Conservation (phyloP, 2,329 filamentous ascomycete species). For the Claviceps monticola region DNA sequence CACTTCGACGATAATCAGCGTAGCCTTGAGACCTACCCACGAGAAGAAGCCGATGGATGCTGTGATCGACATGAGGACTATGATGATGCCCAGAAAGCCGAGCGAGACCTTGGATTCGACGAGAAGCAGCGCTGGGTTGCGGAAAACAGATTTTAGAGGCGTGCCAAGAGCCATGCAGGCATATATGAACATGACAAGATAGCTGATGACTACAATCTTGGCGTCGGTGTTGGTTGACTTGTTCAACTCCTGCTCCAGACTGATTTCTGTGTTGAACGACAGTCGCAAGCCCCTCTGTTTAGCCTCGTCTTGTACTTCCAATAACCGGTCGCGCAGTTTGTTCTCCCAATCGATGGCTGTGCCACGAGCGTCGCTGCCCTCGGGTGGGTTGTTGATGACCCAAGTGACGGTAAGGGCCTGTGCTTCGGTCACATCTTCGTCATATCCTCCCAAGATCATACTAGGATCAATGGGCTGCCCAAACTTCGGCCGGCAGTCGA, state of each 20-base stretch:
- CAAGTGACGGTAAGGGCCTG: constrained; percentile 79
- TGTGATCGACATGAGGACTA: constrained; percentile 93
- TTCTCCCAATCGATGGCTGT: constrained; percentile 83
- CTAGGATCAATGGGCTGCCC: constrained; percentile 76
- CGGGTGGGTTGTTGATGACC: constrained; percentile 79
- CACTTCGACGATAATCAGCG: constrained; percentile 93
- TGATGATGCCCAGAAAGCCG: constrained; percentile 85
- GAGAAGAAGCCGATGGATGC: constrained; percentile 93
- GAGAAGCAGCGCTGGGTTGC: constrained; percentile 69
- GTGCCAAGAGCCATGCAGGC: constrained; percentile 86
- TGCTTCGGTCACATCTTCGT: constrained; percentile 54
- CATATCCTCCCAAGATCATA: constrained; percentile 74
- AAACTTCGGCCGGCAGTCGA: constrained; percentile 76
- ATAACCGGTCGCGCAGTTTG: constrained; percentile 57
- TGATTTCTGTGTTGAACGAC: constrained; percentile 92
- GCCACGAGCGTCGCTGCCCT: constrained; percentile 55
- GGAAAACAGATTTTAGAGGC: constrained; percentile 62
- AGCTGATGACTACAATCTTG: constrained; percentile 91
- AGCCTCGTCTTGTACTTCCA: constrained; percentile 72
- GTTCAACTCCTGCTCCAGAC: constrained; percentile 88
- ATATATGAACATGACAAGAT: constrained; percentile 97
- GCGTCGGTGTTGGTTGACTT: constrained; percentile 98
- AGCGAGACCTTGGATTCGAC: constrained; percentile 96
- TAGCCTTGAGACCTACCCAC: constrained; percentile 81
- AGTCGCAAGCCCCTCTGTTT: constrained; percentile 62